A percentile compares a stretch with the other conserved stretches of the same genome.
Conservation (phyloP, 2,329 filamentous ascomycete genomes). For the Arthrobotrys sinensis region DNA sequence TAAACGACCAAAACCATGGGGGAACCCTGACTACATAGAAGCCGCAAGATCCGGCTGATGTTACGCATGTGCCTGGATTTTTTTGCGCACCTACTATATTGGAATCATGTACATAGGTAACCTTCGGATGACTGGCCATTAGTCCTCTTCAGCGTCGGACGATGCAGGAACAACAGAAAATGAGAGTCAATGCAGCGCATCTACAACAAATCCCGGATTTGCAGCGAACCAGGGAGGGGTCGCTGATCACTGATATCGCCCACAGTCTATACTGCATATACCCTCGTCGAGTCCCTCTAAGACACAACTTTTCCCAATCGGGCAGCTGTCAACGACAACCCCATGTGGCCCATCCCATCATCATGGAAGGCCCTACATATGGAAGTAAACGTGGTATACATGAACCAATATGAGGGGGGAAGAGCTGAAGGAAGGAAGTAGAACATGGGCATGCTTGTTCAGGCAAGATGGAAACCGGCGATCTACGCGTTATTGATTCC, state of each 20-base stretch:
- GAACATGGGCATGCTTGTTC: conserved; percentile 11
- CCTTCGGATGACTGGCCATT: neutral
- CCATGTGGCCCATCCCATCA: conserved; percentile 2
- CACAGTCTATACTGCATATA: neutral
- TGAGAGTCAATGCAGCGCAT: neutral
- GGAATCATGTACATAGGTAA: neutral
- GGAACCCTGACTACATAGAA: neutral
- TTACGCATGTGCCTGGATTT: conserved; percentile 37
- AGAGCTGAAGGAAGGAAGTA: conserved; percentile 2
- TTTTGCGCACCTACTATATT: conserved; percentile 34
- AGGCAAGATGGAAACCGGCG: conserved; percentile 38
- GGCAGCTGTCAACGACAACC: conserved; percentile 49
- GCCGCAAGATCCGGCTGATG: conserved; percentile 30
- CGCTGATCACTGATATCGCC: conserved; percentile 19
- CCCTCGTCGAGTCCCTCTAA: neutral
- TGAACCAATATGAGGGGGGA: neutral
- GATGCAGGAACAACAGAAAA: conserved; percentile 27
- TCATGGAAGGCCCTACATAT: conserved; percentile 28
- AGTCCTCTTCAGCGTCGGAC: neutral
- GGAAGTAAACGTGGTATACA: conserved; percentile 22
- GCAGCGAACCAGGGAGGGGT: neutral
- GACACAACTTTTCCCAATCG: conserved; percentile 24
- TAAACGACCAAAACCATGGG: neutral
- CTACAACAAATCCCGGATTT: conserved; percentile 16
- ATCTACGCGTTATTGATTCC: conserved; percentile 35